These are phyloP conservation scores for Sarocladiaceae sp. DNA, from an alignment of 2,329 filamentous ascomycete species.

Conservation along the genomic window DNA sequence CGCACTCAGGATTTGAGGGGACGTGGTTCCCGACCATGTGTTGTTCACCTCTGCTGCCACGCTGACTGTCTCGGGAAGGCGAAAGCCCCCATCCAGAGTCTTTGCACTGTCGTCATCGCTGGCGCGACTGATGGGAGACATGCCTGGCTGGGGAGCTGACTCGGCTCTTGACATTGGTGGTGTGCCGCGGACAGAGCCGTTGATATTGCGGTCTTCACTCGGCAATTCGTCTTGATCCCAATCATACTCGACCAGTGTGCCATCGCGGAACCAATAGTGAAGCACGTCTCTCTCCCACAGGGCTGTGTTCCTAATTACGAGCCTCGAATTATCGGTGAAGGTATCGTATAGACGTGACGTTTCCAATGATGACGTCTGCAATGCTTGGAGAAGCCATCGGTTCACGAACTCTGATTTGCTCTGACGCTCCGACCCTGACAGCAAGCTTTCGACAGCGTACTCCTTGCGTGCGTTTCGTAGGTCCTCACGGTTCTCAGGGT, in stretches of 20 bases:
- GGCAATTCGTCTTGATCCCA: slow-evolving; percentile 68
- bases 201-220: slow-evolving; percentile 58
- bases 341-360: slow-evolving; percentile 36
- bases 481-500: slow-evolving; percentile 28
- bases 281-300: slow-evolving; percentile 35
- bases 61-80: neutral
- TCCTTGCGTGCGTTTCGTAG: slow-evolving; percentile 42
- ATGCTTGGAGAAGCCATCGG: slow-evolving; percentile 48
- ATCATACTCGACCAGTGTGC: slow-evolving; percentile 21
- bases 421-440: slow-evolving; percentile 26
- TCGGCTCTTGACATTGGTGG: slow-evolving; percentile 1
- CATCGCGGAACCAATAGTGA: slow-evolving; percentile 32
- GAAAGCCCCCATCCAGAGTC: neutral
- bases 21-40: neutral
- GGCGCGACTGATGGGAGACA: neutral
- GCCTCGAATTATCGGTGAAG: slow-evolving; percentile 20
- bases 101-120: neutral
- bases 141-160: neutral
- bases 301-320: slow-evolving; percentile 28
- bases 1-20: neutral
- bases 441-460: slow-evolving; percentile 39
- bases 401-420: slow-evolving; percentile 42
- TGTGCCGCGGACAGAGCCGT: neutral
- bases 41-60: neutral
- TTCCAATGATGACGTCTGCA: slow-evolving; percentile 42